A percentile compares a stretch with the other conserved stretches of the same genome.
Conservation (phyloP, 345 rosid genomes). For the Bruguiera sexangula region DNA sequence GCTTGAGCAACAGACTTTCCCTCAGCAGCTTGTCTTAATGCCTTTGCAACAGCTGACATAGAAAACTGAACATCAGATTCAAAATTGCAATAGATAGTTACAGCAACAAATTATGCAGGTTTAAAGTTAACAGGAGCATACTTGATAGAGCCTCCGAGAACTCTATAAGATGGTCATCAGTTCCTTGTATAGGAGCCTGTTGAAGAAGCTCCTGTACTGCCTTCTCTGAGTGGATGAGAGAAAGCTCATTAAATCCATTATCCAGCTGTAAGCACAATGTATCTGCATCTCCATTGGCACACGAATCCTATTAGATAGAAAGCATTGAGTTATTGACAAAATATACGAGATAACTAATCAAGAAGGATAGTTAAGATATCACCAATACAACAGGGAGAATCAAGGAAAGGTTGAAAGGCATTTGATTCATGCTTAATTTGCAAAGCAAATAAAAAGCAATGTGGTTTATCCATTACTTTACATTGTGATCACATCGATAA, state of each 20-base stretch:
- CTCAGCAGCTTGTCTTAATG: constrained; percentile 89
- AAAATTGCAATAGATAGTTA: not conserved
- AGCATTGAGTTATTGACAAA: not conserved
- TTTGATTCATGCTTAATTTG: no score
- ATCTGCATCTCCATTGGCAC: constrained; percentile 51
- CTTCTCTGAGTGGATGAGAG: constrained; percentile 66
- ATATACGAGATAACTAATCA: not conserved
- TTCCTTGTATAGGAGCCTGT: constrained; percentile 68
- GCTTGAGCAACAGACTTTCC: constrained; percentile 96
- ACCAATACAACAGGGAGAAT: no score
- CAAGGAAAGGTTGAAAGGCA: no score
- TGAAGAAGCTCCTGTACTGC: constrained; percentile 85
- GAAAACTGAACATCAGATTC: constrained; percentile 9
- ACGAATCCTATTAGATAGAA: constrained; percentile 35
- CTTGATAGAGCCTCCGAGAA: constrained; percentile 95
- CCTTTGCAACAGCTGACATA: constrained; percentile 88
- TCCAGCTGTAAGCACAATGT: constrained; percentile 38
- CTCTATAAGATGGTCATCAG: constrained; percentile 88
- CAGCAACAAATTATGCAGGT: not conserved
- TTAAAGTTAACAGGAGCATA: constrained; percentile 31
- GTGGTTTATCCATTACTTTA: no score
- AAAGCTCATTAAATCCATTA: constrained; percentile 45
- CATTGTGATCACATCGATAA: no score
- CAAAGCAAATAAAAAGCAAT: no score
- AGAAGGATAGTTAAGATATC: no score